These are phyloP conservation scores for Solanum hybrid DNA, from an alignment of 305 asterid genomes.

Conservation along the genomic window DNA sequence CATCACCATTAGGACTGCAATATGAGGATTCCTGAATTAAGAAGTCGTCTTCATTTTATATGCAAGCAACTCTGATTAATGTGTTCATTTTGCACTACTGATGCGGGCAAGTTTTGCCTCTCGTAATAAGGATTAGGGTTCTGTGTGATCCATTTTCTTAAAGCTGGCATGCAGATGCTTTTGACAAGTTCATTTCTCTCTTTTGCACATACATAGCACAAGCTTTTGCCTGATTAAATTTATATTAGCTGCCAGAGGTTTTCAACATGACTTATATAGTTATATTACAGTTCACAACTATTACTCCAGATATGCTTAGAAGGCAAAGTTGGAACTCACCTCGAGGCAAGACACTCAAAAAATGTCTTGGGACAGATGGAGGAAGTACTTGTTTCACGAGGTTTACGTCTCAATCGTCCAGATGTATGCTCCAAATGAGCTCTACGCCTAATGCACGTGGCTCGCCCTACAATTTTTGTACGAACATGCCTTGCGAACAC, in stretches of 20 bases:
- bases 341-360: background rate
- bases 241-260: background rate
- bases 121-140: background rate
- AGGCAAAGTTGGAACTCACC: background rate
- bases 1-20: conserved; percentile 46
- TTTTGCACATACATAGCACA: background rate
- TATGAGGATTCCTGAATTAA: background rate
- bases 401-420: background rate
- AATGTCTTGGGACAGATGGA: background rate
- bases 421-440: background rate
- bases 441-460: background rate
- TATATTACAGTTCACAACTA: background rate
- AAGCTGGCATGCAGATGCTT: background rate
- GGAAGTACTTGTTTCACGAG: background rate
- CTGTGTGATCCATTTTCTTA: background rate
- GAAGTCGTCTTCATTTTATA: background rate
- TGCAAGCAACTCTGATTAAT: background rate
- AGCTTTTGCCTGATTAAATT: background rate
- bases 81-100: background rate
- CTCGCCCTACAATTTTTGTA: background rate
- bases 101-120: background rate
- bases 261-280: background rate
- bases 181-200: background rate
- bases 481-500: background rate
- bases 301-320: background rate